Evolutionary conservation across 306 rosid species (phyloP).

Genomic region (Acacia confusa): DNA sequence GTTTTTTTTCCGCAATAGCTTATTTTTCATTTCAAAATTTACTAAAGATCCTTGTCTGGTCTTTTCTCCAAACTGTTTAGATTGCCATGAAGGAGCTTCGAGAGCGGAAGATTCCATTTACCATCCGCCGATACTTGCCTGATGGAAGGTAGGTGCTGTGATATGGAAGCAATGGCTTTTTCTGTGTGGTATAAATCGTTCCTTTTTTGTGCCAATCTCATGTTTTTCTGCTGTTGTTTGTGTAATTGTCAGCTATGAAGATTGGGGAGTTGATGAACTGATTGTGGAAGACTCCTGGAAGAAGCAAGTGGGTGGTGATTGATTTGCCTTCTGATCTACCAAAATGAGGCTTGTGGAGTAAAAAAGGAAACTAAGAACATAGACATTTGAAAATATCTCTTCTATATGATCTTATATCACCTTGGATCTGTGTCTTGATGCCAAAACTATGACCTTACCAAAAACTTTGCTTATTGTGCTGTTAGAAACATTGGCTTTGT

Average conservation of each 20-base stretch:
- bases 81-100: conserved; percentile 99
- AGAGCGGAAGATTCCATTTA: conserved; percentile 89
- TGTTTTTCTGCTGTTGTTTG: neutral
- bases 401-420: neutral
- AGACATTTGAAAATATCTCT: neutral
- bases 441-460: neutral
- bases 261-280: conserved; percentile 97
- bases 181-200: neutral
- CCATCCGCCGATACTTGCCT: conserved; percentile 94
- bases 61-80: conserved; percentile 33
- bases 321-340: conserved; percentile 24
- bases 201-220: conserved; percentile 16
- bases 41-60: neutral
- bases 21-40: neutral
- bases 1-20: neutral
- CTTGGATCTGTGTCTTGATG: neutral
- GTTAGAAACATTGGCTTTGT: neutral
- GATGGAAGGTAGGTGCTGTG: conserved; percentile 76
- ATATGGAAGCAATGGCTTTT: neutral
- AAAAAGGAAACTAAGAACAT: neutral
- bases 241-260: conserved; percentile 68
- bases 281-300: conserved; percentile 99
- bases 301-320: conserved; percentile 95
- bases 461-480: neutral
- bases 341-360: neutral